Conservation (phyloP, 1,284 basidiomycete genomes). For the Meripilus lineatus region DNA sequence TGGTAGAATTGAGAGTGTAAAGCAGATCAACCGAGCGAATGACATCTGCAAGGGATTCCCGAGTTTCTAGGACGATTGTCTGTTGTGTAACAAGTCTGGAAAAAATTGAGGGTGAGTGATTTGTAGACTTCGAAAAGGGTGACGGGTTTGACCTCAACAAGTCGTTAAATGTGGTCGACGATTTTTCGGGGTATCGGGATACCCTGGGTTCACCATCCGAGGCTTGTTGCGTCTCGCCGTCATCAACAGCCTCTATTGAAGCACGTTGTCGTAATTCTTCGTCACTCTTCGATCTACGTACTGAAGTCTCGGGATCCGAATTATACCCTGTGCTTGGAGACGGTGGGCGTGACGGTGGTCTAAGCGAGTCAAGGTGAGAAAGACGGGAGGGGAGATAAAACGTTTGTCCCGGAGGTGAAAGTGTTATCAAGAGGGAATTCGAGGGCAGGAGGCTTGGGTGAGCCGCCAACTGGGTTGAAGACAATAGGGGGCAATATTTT, state of each 20-base stretch:
- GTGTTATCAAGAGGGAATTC: slow-evolving; percentile 66
- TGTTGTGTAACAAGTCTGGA: slow-evolving; percentile 68
- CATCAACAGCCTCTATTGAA: too few species aligned
- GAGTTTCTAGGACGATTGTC: slow-evolving; percentile 62
- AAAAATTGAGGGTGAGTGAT: slow-evolving; percentile 4
- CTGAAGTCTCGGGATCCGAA: slow-evolving; percentile 62
- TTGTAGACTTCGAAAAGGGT: neutral
- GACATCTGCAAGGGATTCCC: slow-evolving; percentile 51
- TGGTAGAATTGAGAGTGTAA: slow-evolving; percentile 36
- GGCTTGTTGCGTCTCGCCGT: too few species aligned
- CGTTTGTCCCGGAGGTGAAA: slow-evolving; percentile 52
- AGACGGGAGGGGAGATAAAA: slow-evolving; percentile 52
- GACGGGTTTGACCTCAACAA: slow-evolving; percentile 53
- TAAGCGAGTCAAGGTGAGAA: slow-evolving; percentile 12
- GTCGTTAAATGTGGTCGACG: too few species aligned
- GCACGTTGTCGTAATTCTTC: too few species aligned
- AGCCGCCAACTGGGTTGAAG: slow-evolving; percentile 34
- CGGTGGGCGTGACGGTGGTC: slow-evolving; percentile 39
- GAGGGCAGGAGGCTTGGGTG: slow-evolving; percentile 55
- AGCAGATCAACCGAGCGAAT: slow-evolving; percentile 50
- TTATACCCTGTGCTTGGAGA: slow-evolving; percentile 52
- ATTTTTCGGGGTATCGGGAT: too few species aligned
- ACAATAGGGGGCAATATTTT: slow-evolving; percentile 9
- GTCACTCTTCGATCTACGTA: slow-evolving; percentile 25
- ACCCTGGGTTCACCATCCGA: too few species aligned